Base-by-base conservation (phyloP, 2,329 filamentous ascomycete species). In the Penicillium sp. region DNA sequence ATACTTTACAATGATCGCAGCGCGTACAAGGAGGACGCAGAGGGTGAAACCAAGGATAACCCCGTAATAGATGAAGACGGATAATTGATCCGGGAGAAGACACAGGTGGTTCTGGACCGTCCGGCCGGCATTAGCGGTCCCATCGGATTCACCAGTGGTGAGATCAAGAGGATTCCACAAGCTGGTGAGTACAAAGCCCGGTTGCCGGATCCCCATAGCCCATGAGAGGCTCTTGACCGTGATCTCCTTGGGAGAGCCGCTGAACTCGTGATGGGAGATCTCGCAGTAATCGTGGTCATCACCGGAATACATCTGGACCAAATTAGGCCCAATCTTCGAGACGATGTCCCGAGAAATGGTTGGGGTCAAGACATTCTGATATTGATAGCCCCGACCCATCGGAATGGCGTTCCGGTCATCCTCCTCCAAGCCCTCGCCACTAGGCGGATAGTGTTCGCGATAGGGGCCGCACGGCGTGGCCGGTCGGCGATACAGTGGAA, bases 251-350 rank as follows among this genome's bases (percentile, higher is more conserved):
- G 76, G 77, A 0, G 75, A 72, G 31, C 77, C 77, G 55, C 82
- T 82, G 52, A 83, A 81, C n/a, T 80, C 77, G 3, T 82, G 81
- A 68, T 98, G 93, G 0, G 83, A 77, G 6, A 97, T 73, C 62
- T 95, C 89, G 71, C 93, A 98, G 72, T 97, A 96, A 72, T 98
- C 93, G 72, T 98, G 93, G 64, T 98, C 93, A 61, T 98, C 93
- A 10, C 93, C 93, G 0, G 89, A 95, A 64, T 97, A 98, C 38
- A 90, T 85, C 57, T 93, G 85, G 3, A 81, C 77, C 12, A 97
- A 81, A 53, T 93, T 87, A 29, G 69, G 63, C 0, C 88, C 89
- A 29, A 95, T 76, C 55, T 83, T 87, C 52, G 84, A 78, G 35
- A 95, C 74, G 32, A 98, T 74, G 44, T 83, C 82, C 40, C 82